Base-by-base conservation (phyloP, 768 basidiomycete species). In the Macrocybe gigantea region DNA sequence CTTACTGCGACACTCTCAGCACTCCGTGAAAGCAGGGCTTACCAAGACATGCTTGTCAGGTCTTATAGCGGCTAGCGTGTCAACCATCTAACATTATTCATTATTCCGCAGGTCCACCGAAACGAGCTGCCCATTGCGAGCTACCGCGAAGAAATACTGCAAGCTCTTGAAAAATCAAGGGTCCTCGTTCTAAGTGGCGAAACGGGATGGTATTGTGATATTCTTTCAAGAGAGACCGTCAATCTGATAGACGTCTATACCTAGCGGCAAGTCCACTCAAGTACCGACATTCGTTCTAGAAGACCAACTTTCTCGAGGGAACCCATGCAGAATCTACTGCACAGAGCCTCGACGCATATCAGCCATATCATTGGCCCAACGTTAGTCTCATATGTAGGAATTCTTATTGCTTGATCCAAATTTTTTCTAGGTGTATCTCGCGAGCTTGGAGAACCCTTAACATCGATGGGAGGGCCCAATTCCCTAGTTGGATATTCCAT, bases 271-370 rank as follows among this genome's bases (percentile, higher is more conserved):
- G 69, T 96, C 93, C 2, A 98, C 95, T 0, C 95, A 98, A 68
- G 80, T 97, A 3, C 95, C 95, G 3, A 77, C 86, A 1, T 98
- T 93, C 67, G 86, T 98, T 53, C 77, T 99, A 7, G 95, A 99
- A 63, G 84, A 94, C 58, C 81, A 87, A 45, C 77, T 97, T 14
- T 78, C 84, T 5, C 77, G 75, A 51, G 96, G 94, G 22, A 79
- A 74, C 56, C 76, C 77, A 46, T 95, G 92, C 73, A 95, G 86
- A 64, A 88, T 99, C 57, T 92, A 82, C 58, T 95, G 93, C 54
- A 97, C 95, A 5, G 94, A 98, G 60, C 95, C 95, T 5, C 80
- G 95, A 38, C 82, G 95, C 37, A 98, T 98, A 53, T 94, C 93
- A 46, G 94, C 95, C 1, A 89, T 97, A 43, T 97, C 95, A 0